Conservation (phyloP, 345 rosid species). For the Lepidium sativum region DNA sequence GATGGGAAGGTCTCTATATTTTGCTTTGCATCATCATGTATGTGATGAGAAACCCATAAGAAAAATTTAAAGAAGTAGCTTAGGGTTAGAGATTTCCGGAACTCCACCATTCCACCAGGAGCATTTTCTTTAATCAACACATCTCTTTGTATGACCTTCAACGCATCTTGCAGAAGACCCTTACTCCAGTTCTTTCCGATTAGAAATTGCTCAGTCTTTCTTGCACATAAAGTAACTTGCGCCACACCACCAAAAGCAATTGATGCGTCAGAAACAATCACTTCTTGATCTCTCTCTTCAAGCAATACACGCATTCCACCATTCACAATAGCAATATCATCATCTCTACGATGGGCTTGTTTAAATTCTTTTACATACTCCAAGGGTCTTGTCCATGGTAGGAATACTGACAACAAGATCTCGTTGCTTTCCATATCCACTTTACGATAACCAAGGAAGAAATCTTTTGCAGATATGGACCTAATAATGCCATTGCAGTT, state of each 20-base stretch:
- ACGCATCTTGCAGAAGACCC: constrained; percentile 45
- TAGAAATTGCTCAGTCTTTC: constrained; percentile 44
- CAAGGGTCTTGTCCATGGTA: constrained; percentile 79
- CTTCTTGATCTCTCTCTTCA: constrained; percentile 40
- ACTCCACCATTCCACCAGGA: constrained; percentile 96
- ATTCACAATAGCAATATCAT: constrained; percentile 91
- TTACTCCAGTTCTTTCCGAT: constrained; percentile 62
- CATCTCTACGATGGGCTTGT: constrained; percentile 88
- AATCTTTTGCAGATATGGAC: constrained; percentile 49
- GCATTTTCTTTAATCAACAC: constrained; percentile 56
- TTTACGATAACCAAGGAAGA: constrained; percentile 72
- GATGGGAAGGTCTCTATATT: constrained; percentile 34
- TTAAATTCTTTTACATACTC: constrained; percentile 91
- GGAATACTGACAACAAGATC: constrained; percentile 60
- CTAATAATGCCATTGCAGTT: constrained; percentile 49
- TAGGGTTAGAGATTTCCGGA: constrained; percentile 61
- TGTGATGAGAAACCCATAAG: constrained; percentile 64
- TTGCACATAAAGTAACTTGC: constrained; percentile 51
- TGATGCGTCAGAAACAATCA: constrained; percentile 52
- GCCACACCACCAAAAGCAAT: constrained; percentile 91
- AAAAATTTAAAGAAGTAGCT: constrained; percentile 92
- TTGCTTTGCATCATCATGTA: constrained; percentile 30
- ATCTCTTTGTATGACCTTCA: constrained; percentile 52
- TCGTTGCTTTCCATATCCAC: constrained; percentile 62
- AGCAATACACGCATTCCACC: constrained; percentile 81